These are phyloP conservation scores for Trametes pubescens DNA, from an alignment of 1,284 basidiomycete genomes.

Conservation along the genomic window DNA sequence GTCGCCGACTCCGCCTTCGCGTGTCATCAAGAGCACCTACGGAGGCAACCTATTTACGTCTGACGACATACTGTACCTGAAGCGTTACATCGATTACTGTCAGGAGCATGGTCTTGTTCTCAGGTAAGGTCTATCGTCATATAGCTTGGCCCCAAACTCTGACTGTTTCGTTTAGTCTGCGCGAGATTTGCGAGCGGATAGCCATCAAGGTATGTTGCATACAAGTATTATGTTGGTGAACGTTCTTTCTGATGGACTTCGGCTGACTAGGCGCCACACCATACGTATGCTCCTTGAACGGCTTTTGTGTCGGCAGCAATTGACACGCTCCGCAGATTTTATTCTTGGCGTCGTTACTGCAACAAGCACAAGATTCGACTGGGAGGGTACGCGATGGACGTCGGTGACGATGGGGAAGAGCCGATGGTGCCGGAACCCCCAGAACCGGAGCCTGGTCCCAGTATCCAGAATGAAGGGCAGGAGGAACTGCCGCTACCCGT, in stretches of 20 bases:
- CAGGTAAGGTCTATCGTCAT: too few species aligned
- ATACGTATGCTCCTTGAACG: conserved; percentile 62
- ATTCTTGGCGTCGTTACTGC: conserved; percentile 87
- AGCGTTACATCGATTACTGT: conserved; percentile 86
- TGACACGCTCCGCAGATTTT: conserved; percentile 61
- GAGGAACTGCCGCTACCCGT: conserved; percentile 39
- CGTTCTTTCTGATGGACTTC: background rate
- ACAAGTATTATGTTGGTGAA: too few species aligned
- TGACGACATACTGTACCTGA: conserved; percentile 80
- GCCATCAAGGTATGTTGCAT: conserved; percentile 68
- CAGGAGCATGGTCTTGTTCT: conserved; percentile 82
- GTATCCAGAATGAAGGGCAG: conserved; percentile 46
- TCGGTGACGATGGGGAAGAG: conserved; percentile 46
- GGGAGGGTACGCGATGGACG: conserved; percentile 80
- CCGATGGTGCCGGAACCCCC: conserved; percentile 13
- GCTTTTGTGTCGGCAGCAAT: conserved; percentile 9
- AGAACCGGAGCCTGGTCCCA: conserved; percentile 15
- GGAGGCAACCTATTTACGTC: conserved; percentile 84
- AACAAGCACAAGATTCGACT: conserved; percentile 88
- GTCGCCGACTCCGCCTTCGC: conserved; percentile 80
- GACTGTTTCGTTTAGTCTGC: conserved; percentile 54
- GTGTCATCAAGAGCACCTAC: conserved; percentile 86
- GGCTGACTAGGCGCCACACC: conserved; percentile 85
- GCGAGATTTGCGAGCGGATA: conserved; percentile 85
- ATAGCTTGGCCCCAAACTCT: too few species aligned